Evolutionary conservation across 129 eudicot genomes (phyloP).

Genomic region (Artemisia tridentata): DNA sequence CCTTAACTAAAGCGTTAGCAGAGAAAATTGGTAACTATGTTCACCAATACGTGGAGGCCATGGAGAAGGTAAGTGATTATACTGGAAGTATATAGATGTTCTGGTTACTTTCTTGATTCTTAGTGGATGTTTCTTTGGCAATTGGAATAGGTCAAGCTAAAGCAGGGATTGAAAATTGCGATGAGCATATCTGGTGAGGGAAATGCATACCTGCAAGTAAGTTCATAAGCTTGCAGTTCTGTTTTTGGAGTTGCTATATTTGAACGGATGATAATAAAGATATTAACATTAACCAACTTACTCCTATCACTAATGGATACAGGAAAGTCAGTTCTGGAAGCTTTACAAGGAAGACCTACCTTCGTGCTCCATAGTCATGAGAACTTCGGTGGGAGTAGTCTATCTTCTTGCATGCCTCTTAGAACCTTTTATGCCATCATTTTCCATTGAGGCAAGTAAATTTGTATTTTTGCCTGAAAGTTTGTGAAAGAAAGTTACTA

Average conservation of each 20-base stretch:
- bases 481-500: not conserved
- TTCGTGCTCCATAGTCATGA: constrained; percentile 85
- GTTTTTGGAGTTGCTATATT: no score
- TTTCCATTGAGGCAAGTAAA: constrained; percentile 70
- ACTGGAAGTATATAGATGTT: constrained; percentile 10
- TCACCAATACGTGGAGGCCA: constrained; percentile 75
- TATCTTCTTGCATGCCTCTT: constrained; percentile 83
- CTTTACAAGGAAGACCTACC: constrained; percentile 80
- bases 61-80: constrained; percentile 73
- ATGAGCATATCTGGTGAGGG: constrained; percentile 85
- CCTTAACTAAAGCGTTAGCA: constrained; percentile 58
- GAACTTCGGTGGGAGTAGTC: constrained; percentile 83
- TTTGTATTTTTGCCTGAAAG: not conserved
- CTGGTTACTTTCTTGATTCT: constrained; percentile 6
- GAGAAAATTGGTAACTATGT: constrained; percentile 71
- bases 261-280: not conserved
- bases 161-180: constrained; percentile 83
- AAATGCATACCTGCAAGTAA: constrained; percentile 89
- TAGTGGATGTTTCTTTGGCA: constrained; percentile 13
- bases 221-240: not conserved
- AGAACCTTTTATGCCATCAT: constrained; percentile 95
- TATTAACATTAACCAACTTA: not conserved
- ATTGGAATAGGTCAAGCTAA: constrained; percentile 68
- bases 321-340: constrained; percentile 97
- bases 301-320: constrained; percentile 1